Conservation (phyloP, 2,329 filamentous ascomycete species). For the Exophiala oligosperma region DNA sequence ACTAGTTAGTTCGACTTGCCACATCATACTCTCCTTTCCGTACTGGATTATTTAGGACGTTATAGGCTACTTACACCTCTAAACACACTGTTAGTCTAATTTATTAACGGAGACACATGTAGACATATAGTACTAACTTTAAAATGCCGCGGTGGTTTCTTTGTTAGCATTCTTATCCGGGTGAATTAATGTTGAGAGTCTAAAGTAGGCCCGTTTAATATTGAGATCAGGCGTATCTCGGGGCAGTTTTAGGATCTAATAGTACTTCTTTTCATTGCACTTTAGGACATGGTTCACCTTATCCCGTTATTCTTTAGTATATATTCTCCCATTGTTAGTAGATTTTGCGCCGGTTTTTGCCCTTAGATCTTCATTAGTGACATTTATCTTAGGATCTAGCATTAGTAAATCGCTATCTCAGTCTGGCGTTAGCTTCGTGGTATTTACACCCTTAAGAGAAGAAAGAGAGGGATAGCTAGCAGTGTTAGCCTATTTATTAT, state of each 20-base stretch:
- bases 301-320: constrained; percentile 2
- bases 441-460: neutral
- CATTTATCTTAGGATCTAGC: neutral
- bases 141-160: neutral
- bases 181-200: neutral
- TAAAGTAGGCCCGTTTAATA: neutral
- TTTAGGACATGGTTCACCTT: neutral
- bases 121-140: neutral
- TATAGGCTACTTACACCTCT: neutral
- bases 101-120: neutral
- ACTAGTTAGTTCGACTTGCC: neutral
- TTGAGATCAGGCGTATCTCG: neutral
- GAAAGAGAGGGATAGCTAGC: neutral
- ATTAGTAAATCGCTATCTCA: neutral
- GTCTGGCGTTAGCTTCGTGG: neutral
- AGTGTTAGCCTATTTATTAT: neutral
- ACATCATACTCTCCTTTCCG: neutral
- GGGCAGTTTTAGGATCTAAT: neutral
- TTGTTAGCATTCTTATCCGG: neutral
- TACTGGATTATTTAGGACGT: neutral
- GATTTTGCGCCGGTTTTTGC: neutral
- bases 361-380: neutral
- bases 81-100: neutral
- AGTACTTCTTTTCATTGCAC: neutral
- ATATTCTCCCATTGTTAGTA: neutral